Evolutionary conservation across 192 early-diverging fungal species (phyloP).

Genomic region (Paraglomus brasilianum): DNA sequence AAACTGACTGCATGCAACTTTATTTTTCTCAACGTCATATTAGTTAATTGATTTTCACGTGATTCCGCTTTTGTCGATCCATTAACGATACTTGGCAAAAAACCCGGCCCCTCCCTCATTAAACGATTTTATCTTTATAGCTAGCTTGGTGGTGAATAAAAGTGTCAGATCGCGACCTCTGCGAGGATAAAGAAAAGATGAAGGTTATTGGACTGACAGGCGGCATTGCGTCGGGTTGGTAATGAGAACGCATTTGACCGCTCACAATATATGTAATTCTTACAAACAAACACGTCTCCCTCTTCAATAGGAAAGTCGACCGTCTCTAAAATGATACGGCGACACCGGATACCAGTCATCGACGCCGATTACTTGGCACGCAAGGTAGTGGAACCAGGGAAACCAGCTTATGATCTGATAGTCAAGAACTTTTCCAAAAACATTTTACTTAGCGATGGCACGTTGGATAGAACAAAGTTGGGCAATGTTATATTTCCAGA

Average conservation of each 20-base stretch:
- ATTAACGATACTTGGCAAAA: no score
- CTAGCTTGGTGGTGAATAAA: no score
- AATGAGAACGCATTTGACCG: background rate
- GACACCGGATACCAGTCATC: conserved; percentile 69
- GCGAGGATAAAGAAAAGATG: conserved; percentile 56
- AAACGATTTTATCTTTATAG: no score
- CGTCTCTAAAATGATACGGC: conserved; percentile 63
- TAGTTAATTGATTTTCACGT: no score
- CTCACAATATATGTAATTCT: background rate
- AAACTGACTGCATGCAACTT: no score
- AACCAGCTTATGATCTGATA: conserved; percentile 68
- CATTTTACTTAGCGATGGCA: conserved; percentile 52
- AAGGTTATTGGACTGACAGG: conserved; percentile 92
- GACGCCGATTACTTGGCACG: conserved; percentile 92
- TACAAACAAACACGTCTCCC: background rate
- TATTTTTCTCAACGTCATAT: no score
- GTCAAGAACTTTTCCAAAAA: conserved; percentile 73
- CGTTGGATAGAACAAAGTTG: conserved; percentile 73
- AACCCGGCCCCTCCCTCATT: no score
- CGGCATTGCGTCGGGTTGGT: conserved; percentile 82
- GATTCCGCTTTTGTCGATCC: no score
- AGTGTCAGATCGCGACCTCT: no score
- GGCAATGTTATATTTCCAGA: conserved; percentile 81
- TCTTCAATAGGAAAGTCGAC: conserved; percentile 77
- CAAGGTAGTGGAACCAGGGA: conserved; percentile 77